Conservation (phyloP, 148 eudicot genomes). For the Cornus controversa region DNA sequence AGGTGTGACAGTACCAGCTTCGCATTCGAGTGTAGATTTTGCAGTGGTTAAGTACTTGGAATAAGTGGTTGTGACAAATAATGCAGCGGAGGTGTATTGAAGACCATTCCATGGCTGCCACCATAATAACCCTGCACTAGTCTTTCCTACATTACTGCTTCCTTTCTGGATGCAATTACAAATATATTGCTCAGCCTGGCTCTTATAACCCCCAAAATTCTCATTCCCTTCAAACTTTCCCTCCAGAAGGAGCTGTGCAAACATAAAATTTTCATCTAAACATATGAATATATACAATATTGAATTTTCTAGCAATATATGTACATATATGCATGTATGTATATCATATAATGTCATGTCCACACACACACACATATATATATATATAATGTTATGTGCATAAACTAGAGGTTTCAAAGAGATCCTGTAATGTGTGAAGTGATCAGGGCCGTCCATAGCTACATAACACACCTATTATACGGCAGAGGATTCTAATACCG, state of each 20-base stretch:
- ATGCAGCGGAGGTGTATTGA: slow-evolving; percentile 42
- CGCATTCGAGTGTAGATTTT: slow-evolving; percentile 22
- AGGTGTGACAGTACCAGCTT: slow-evolving; percentile 20
- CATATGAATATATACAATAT: too few relatives aligned
- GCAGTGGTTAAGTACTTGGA: slow-evolving; percentile 27
- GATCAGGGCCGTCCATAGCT: too few relatives aligned
- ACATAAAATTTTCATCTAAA: background rate
- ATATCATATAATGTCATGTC: too few relatives aligned
- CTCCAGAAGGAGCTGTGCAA: slow-evolving; percentile 9
- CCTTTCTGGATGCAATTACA: slow-evolving; percentile 58
- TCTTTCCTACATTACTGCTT: slow-evolving; percentile 24
- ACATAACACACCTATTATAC: too few relatives aligned
- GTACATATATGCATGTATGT: background rate
- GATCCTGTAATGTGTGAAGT: too few relatives aligned
- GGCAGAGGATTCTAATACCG: too few relatives aligned
- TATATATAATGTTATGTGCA: too few relatives aligned
- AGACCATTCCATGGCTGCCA: slow-evolving; percentile 38
- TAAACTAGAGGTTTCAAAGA: too few relatives aligned
- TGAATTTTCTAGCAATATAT: background rate
- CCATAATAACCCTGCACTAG: slow-evolving; percentile 46
- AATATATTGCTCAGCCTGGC: slow-evolving; percentile 32
- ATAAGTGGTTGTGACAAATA: slow-evolving; percentile 33
- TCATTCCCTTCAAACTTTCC: slow-evolving; percentile 16
- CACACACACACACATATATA: too few relatives aligned
- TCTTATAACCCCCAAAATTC: slow-evolving; percentile 13